Percentiles rank a stretch among this genome's conserved stretches.
These are phyloP conservation scores for Suillus fuscotomentosus DNA, from an alignment of 768 basidiomycete species.

Conservation along the genomic window DNA sequence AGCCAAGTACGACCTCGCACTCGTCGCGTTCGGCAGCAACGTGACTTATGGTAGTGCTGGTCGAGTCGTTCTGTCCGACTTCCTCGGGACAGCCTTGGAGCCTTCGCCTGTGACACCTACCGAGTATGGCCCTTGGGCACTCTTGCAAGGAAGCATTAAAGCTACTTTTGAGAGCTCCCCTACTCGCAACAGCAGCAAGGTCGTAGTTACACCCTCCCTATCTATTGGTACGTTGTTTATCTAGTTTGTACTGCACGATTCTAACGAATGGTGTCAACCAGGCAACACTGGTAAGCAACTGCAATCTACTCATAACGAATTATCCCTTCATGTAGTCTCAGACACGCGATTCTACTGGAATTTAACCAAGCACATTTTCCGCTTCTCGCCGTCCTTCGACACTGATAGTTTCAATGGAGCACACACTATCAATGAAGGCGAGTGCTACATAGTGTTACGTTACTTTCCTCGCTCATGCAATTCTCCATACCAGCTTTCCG, in stretches of 20 bases:
- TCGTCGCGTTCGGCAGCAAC: slow-evolving; percentile 51
- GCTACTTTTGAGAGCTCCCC: slow-evolving; percentile 30
- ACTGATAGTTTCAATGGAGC: slow-evolving; percentile 14
- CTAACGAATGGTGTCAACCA: background rate
- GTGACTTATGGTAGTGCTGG: slow-evolving; percentile 41
- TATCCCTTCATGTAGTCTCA: background rate
- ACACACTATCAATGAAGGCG: slow-evolving; percentile 21
- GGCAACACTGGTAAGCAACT: slow-evolving; percentile 17
- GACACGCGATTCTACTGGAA: slow-evolving; percentile 21
- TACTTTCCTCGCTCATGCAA: slow-evolving; percentile 10
- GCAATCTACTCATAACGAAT: background rate
- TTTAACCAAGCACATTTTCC: slow-evolving; percentile 48
- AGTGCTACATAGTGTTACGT: background rate
- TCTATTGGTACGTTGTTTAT: slow-evolving; percentile 11
- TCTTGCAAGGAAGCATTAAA: slow-evolving; percentile 26
- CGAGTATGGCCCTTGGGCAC: slow-evolving; percentile 16
- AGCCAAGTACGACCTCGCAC: slow-evolving; percentile 51
- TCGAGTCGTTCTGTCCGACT: slow-evolving; percentile 46
- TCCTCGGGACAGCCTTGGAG: slow-evolving; percentile 49
- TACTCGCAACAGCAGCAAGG: slow-evolving; percentile 10
- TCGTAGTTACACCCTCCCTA: slow-evolving; percentile 16
- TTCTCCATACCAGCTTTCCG: slow-evolving; percentile 37
- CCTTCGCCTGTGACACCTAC: slow-evolving; percentile 60
- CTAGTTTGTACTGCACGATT: background rate
- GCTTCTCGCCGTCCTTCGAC: slow-evolving; percentile 40